These are phyloP conservation scores for Solanum chacoense DNA, from an alignment of 305 asterid genomes.

Conservation along the genomic window DNA sequence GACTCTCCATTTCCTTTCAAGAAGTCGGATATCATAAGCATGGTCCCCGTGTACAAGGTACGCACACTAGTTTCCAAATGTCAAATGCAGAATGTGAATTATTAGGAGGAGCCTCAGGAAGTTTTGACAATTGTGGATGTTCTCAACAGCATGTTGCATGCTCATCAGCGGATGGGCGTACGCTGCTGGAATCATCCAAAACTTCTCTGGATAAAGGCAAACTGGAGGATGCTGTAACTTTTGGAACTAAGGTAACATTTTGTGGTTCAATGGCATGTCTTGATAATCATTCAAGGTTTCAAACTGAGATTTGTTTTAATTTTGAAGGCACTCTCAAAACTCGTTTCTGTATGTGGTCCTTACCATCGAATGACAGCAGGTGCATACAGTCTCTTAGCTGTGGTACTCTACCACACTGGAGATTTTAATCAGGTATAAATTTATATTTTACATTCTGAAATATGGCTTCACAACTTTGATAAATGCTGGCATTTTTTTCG, in stretches of 20 bases:
- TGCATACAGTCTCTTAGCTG: constrained; percentile 89
- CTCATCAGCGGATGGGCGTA: constrained; percentile 96
- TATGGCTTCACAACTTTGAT: not conserved
- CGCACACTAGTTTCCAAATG: constrained; percentile 10
- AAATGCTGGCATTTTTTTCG: not conserved
- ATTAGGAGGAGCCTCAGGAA: constrained; percentile 4
- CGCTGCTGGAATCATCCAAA: constrained; percentile 79
- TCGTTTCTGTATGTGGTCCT: constrained; percentile 87
- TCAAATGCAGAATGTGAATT: constrained; percentile 2
- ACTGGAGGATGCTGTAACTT: constrained; percentile 84
- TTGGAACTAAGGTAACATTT: constrained; percentile 66
- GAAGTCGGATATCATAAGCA: constrained; percentile 70
- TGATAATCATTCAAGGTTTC: not conserved
- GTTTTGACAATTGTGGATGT: constrained; percentile 18
- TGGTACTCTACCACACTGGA: constrained; percentile 90
- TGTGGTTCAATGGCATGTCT: not conserved
- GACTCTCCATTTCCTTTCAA: constrained; percentile 68
- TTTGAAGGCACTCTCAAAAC: constrained; percentile 69
- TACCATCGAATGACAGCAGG: constrained; percentile 96
- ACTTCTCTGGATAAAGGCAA: constrained; percentile 89
- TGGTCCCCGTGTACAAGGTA: constrained; percentile 80
- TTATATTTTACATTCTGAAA: not conserved
- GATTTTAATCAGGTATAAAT: constrained; percentile 80
- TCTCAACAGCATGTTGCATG: constrained; percentile 75
- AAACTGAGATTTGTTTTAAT: constrained; percentile 9